Percentiles rank a stretch among this genome's conserved stretches.
Conservation (phyloP, 495 filamentous ascomycete genomes). For the Neurospora sublineolata region DNA sequence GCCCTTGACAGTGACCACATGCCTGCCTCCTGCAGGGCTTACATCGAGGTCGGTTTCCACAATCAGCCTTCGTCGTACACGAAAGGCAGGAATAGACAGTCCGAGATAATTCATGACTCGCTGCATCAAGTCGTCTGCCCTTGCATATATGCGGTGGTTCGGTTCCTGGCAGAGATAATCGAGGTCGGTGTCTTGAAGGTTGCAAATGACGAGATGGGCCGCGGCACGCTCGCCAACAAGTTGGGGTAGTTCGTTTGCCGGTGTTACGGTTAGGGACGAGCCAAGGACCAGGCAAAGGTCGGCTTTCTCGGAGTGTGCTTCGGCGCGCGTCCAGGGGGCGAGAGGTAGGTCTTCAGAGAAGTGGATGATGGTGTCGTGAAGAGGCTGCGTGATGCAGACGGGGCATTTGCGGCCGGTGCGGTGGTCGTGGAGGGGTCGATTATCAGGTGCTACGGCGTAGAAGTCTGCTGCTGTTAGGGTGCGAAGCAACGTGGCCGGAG, state of each 20-base stretch:
- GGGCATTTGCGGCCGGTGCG: constrained; percentile 34
- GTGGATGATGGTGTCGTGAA: constrained; percentile 36
- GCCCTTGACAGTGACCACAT: constrained; percentile 20
- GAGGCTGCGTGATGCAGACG: constrained; percentile 16
- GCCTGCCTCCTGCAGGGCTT: constrained; percentile 1
- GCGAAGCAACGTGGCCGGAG: neutral
- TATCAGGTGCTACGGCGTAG: constrained; percentile 33
- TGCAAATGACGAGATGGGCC: constrained; percentile 28
- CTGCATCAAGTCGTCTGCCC: constrained; percentile 29
- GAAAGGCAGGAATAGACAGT: constrained; percentile 26
- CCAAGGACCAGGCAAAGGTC: constrained; percentile 35
- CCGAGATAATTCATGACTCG: constrained; percentile 28
- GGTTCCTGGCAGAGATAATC: constrained; percentile 15
- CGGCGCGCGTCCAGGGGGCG: constrained; percentile 21
- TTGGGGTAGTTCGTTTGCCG: constrained; percentile 31
- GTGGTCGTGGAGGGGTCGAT: constrained; percentile 31
- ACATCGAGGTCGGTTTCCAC: constrained; percentile 16
- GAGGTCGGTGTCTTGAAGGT: constrained; percentile 33
- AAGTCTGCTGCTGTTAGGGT: constrained; percentile 20
- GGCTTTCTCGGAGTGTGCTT: constrained; percentile 25
- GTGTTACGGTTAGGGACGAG: constrained; percentile 32
- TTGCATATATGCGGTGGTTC: constrained; percentile 20
- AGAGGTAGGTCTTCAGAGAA: constrained; percentile 27
- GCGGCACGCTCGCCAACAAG: constrained; percentile 16
- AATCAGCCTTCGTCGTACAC: constrained; percentile 19